phyloP scores from a whole-genome alignment of 306 rosid genomes.

The Quillaja saponaria region DNA sequence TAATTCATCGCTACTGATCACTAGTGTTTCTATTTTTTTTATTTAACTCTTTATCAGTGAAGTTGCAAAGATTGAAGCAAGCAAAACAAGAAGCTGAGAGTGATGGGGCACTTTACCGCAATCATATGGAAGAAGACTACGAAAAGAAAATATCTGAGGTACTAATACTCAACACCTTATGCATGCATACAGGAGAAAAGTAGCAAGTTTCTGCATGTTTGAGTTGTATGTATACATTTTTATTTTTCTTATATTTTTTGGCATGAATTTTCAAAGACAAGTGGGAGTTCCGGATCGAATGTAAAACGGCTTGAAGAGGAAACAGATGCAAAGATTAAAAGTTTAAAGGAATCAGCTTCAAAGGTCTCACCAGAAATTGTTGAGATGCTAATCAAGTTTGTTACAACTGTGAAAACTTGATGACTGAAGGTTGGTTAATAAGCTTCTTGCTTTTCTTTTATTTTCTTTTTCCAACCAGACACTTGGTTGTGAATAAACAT shows the following conservation, averaged over 20 bases:
- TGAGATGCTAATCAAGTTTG: conserved; percentile 60
- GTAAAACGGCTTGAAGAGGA: conserved; percentile 71
- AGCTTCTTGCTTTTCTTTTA: conserved; percentile 14
- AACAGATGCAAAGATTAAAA: conserved; percentile 53
- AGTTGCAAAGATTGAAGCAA: conserved; percentile 63
- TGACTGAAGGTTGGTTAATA: conserved; percentile 27
- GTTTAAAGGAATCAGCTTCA: conserved; percentile 49
- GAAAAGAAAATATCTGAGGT: conserved; percentile 68
- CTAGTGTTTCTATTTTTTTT: background rate
- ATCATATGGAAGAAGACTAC: conserved; percentile 66
- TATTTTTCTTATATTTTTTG: background rate
- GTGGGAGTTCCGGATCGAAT: conserved; percentile 59
- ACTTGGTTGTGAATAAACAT: background rate
- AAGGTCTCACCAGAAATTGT: conserved; percentile 50
- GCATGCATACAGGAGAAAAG: background rate
- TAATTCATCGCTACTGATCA: background rate
- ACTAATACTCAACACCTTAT: background rate
- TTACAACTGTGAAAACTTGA: conserved; percentile 51
- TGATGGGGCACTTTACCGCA: conserved; percentile 54
- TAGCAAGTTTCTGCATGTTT: background rate
- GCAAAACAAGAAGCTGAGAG: conserved; percentile 77
- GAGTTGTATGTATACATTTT: background rate
- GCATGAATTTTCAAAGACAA: conserved; percentile 40
- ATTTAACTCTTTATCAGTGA: conserved; percentile 43
- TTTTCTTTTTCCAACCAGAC: background rate